Evolutionary conservation across 805 yeast species (phyloP).

Genomic region (Ogataea chonburiensis): DNA sequence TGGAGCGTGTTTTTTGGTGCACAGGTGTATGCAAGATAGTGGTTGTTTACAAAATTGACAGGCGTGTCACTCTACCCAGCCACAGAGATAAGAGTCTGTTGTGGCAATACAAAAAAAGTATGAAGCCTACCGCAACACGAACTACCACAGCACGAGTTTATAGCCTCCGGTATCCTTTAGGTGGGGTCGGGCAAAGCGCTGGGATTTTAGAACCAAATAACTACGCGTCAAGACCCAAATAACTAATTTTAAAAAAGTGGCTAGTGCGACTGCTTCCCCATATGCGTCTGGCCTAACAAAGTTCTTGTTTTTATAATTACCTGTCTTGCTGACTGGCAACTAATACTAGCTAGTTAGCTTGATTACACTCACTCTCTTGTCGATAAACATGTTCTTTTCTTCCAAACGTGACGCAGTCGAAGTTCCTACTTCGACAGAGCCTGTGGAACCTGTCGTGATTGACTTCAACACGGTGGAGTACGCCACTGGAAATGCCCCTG

Average conservation of each 20-base stretch:
- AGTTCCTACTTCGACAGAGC: slow-evolving; percentile 6
- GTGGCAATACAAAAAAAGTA: too few relatives aligned
- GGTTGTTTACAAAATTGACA: slow-evolving; percentile 5
- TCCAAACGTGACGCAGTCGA: slow-evolving; percentile 3
- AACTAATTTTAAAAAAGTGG: too few relatives aligned
- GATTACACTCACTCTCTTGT: slow-evolving; percentile 3
- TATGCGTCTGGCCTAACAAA: slow-evolving; percentile 4
- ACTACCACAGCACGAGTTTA: too few relatives aligned
- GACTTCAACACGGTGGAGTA: slow-evolving; percentile 27
- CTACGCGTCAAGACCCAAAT: too few relatives aligned
- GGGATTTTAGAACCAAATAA: too few relatives aligned
- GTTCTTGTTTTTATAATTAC: slow-evolving; percentile 9
- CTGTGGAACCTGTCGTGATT: slow-evolving; percentile 14
- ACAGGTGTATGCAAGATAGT: slow-evolving; percentile 3
- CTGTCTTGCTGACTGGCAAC: slow-evolving; percentile 10
- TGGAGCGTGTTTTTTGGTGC: slow-evolving; percentile 2
- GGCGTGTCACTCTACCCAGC: slow-evolving; percentile 4
- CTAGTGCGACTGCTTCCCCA: slow-evolving; percentile 12
- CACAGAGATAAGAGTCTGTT: slow-evolving; percentile 3
- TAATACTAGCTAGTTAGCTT: slow-evolving; percentile 11
- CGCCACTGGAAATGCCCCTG: slow-evolving; percentile 1
- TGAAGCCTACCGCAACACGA: too few relatives aligned
- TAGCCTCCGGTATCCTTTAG: too few relatives aligned
- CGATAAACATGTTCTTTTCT: slow-evolving; percentile 5
- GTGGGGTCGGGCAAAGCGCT: too few relatives aligned